Base-by-base conservation (phyloP, 495 filamentous ascomycete genomes). In the Apodospora peruviana region DNA sequence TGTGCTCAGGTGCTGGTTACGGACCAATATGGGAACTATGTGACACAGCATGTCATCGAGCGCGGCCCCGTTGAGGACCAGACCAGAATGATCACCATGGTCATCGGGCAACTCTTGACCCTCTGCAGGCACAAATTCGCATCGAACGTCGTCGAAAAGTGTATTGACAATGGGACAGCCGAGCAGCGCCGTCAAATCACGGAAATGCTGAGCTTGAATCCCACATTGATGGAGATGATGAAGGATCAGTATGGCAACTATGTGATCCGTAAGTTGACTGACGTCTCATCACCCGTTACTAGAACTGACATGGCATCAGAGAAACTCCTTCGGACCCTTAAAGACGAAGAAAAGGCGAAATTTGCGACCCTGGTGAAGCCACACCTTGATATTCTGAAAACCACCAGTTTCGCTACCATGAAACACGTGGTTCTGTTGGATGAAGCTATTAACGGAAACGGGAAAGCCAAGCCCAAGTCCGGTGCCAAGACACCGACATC, bases 131-230 rank as follows among this genome's bases (percentile, higher is more conserved):
- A 97, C 69, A 97, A 98, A 62, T 96, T 90, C 59, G 93, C 94
- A 3, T 95, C 89, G 56, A 96, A 98, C 57, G 93, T 98, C 4
- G 94, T 98, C 1, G 93, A 98, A 69, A 95, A 91, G 72, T 93
- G 89, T 55, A 88, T 98, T 41, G 72, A 84, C 46, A 80, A 79
- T 53, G 90, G 87, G 10, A 82, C 78, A 1, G 70, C 78, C 17
- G 77, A 84, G 40, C 82, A 95, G 58, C 81, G 84, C 40, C 77
- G 69, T 16, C 75, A 78, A 34, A 94, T 98, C 56, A 79, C 91
- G 48, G 69, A 71, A 18, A 79, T 75, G 25, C 67, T 96, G 16
- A 78, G 84, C 19, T 84, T 84, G 9, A 82, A 85, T 43, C 84
- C 74, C 55, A 77, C 81, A 16, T 69, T 96, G 9, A 75, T 85